A percentile compares a stretch with the other conserved stretches of the same genome.
Conservation (phyloP, 2,329 filamentous ascomycete species). For the Trichoderma semiorbis region DNA sequence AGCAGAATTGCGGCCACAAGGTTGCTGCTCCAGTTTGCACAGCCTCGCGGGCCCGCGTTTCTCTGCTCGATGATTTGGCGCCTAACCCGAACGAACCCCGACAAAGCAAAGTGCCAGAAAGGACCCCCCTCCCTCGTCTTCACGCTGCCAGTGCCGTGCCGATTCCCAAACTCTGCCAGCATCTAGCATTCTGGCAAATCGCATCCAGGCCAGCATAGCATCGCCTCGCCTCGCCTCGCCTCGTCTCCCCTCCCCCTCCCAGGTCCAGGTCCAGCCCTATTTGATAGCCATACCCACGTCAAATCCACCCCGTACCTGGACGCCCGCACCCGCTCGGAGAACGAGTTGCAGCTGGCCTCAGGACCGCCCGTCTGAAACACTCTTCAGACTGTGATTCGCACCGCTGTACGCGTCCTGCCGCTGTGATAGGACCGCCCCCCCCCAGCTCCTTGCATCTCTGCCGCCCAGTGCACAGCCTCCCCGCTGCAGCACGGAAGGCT, state of each 20-base stretch:
- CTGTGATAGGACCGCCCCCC: slow-evolving; percentile 21
- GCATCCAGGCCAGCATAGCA: not conserved
- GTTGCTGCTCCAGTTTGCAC: slow-evolving; percentile 18
- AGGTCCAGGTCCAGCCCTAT: slow-evolving; percentile 18
- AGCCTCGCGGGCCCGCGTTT: slow-evolving; percentile 18
- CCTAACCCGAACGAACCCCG: slow-evolving; percentile 18
- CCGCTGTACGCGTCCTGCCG: slow-evolving; percentile 17
- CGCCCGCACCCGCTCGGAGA: slow-evolving; percentile 12
- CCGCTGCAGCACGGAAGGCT: slow-evolving; percentile 43
- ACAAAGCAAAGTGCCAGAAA: slow-evolving; percentile 13
- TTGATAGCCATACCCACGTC: slow-evolving; percentile 10
- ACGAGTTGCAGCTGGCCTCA: slow-evolving; percentile 12
- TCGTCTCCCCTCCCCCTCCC: not conserved
- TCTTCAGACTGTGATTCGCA: slow-evolving; percentile 15
- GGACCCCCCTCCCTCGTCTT: not conserved
- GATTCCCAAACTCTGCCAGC: slow-evolving; percentile 10
- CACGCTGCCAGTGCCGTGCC: slow-evolving; percentile 3
- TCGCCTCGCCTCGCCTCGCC: slow-evolving; percentile 4
- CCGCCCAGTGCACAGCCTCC: slow-evolving; percentile 28
- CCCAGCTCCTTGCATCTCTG: slow-evolving; percentile 24
- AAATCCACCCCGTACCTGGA: slow-evolving; percentile 12
- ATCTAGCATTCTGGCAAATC: not conserved
- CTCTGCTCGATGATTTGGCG: slow-evolving; percentile 19
- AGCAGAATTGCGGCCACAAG: slow-evolving; percentile 15
- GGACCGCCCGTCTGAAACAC: slow-evolving; percentile 16